phyloP scores from a whole-genome alignment of 805 yeast species.

The Tetrapisispora namnaoensis region DNA sequence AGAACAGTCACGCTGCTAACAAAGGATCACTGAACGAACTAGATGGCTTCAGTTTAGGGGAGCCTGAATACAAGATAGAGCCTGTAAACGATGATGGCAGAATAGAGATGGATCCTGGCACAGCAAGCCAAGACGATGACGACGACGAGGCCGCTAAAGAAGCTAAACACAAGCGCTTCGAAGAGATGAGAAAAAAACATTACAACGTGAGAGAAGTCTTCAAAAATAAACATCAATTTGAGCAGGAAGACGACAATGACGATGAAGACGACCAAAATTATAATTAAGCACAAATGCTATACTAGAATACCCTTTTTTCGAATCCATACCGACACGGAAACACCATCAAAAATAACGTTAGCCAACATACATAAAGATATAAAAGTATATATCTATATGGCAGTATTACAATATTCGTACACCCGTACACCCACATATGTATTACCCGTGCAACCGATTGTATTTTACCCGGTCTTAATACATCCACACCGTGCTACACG shows the following conservation, averaged over 20 bases:
- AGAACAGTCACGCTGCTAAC: not conserved
- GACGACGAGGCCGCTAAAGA: conserved; percentile 38
- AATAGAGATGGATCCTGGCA: conserved; percentile 33
- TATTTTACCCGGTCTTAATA: not conserved
- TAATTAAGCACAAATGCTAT: too few relatives aligned
- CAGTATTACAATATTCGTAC: too few relatives aligned
- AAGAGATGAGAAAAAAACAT: conserved; percentile 70
- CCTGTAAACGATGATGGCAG: conserved; percentile 24
- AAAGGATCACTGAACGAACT: conserved; percentile 45
- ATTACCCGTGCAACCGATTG: too few relatives aligned
- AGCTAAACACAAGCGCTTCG: conserved; percentile 58
- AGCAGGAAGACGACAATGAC: conserved; percentile 19
- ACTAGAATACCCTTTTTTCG: too few relatives aligned
- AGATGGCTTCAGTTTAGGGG: conserved; percentile 48
- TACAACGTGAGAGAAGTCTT: conserved; percentile 49
- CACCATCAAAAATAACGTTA: too few relatives aligned
- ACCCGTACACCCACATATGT: too few relatives aligned
- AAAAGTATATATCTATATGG: too few relatives aligned
- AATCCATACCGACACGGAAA: too few relatives aligned
- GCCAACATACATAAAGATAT: too few relatives aligned
- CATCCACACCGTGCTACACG: not conserved
- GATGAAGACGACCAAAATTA: conserved; percentile 19
- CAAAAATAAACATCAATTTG: conserved; percentile 14
- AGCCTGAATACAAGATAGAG: conserved; percentile 37
- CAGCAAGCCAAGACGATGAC: conserved; percentile 27